Evolutionary conservation across 257 asterid genomes (phyloP).

Genomic region (Primulina tabacum): DNA sequence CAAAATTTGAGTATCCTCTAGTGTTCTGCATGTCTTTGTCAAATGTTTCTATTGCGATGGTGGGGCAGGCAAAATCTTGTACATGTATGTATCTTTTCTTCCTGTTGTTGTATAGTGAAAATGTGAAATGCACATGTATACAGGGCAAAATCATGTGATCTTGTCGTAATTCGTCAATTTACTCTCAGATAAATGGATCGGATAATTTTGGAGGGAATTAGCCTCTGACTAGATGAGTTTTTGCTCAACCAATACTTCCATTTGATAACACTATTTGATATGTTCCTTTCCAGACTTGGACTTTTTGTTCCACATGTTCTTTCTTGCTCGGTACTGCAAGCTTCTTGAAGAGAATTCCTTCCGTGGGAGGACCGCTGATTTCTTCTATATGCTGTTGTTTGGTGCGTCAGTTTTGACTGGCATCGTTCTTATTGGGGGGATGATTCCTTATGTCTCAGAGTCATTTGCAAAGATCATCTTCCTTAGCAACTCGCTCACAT

Average conservation of each 20-base stretch:
- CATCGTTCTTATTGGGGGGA: conserved; percentile 88
- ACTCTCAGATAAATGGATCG: conserved; percentile 5
- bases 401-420: conserved; percentile 93
- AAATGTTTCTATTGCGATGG: conserved; percentile 4
- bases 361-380: conserved; percentile 96
- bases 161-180: not conserved
- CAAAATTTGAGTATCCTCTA: not conserved
- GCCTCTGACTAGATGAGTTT: conserved; percentile 2
- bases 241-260: not conserved
- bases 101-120: not conserved
- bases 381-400: conserved; percentile 91
- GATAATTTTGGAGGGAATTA: conserved; percentile 5
- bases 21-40: not conserved
- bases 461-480: conserved; percentile 91
- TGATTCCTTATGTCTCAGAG: conserved; percentile 94
- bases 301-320: conserved; percentile 99
- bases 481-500: conserved; percentile 97
- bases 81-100: not conserved
- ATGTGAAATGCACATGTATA: too few relatives aligned
- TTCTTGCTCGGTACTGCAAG: conserved; percentile 98
- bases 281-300: conserved; percentile 73
- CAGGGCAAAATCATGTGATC: too few relatives aligned
- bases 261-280: conserved; percentile 16
- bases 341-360: conserved; percentile 96
- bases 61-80: not conserved